A percentile compares a stretch with the other conserved stretches of the same genome.
phyloP scores from a whole-genome alignment of 2,329 filamentous ascomycete species.

The Neospermospora avenae region DNA sequence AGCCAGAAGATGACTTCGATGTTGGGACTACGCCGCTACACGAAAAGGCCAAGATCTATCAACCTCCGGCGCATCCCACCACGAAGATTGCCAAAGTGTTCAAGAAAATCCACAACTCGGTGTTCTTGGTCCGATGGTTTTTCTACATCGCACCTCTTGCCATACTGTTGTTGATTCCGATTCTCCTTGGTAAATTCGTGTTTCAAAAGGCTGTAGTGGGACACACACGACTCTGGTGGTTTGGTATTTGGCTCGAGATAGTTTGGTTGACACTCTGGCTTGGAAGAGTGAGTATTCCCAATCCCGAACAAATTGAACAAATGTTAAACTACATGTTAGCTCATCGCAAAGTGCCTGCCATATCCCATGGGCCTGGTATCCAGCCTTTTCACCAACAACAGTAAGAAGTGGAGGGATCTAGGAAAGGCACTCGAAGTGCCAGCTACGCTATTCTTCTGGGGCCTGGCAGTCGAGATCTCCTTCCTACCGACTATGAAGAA shows the following conservation, averaged over 20 bases:
- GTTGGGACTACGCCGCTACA: constrained; percentile 61
- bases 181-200: constrained; percentile 60
- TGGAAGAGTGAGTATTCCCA: constrained; percentile 46
- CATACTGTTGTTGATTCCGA: constrained; percentile 62
- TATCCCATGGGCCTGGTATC: constrained; percentile 60
- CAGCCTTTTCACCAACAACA: constrained; percentile 75
- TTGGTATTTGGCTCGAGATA: constrained; percentile 92
- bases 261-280: constrained; percentile 91
- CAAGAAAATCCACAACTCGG: constrained; percentile 62
- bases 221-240: constrained; percentile 80
- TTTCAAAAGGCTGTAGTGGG: constrained; percentile 63
- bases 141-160: constrained; percentile 67
- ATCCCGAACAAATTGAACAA: not conserved
- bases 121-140: constrained; percentile 65
- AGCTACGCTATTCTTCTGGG: constrained; percentile 86
- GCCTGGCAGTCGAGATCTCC: constrained; percentile 79
- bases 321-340: constrained; percentile 35
- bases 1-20: constrained; percentile 56
- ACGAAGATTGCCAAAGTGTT: constrained; percentile 62
- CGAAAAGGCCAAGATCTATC: constrained; percentile 62
- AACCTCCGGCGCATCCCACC: constrained; percentile 58
- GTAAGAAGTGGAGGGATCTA: constrained; percentile 91
- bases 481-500: constrained; percentile 77
- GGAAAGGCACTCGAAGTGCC: constrained; percentile 82
- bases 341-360: constrained; percentile 63